Conservation (phyloP, 108 stramenopile species). For the Nitzschia sp. region DNA sequence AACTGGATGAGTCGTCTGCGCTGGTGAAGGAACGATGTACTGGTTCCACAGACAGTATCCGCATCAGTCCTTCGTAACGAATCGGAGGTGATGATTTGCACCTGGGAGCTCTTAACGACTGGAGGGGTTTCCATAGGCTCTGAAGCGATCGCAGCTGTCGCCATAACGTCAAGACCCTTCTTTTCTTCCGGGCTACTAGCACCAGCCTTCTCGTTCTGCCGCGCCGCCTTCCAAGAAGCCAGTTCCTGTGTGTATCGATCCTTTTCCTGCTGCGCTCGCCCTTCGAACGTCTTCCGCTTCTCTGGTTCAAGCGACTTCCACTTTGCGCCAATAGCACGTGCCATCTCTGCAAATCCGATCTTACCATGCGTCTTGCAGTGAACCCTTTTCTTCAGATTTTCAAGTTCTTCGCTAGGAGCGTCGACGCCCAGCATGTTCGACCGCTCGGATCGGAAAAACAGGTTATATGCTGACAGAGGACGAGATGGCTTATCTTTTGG, state of each 20-base stretch:
- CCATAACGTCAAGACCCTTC: conserved; percentile 5
- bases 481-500: conserved; percentile 38
- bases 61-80: too few relatives aligned
- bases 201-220: conserved; percentile 8
- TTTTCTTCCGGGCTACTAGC: background rate
- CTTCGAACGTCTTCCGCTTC: conserved; percentile 22
- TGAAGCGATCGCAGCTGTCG: conserved; percentile 6
- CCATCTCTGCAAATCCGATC: conserved; percentile 77
- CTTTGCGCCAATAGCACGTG: conserved; percentile 56
- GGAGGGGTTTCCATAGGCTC: background rate
- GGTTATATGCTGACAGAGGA: conserved; percentile 40
- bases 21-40: background rate
- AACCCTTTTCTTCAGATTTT: conserved; percentile 39
- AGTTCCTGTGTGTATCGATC: conserved; percentile 36
- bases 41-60: background rate
- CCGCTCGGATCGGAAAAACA: conserved; percentile 35
- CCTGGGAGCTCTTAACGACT: background rate
- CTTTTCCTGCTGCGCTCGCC: conserved; percentile 23
- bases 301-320: conserved; percentile 50
- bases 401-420: conserved; percentile 18
- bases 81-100: too few relatives aligned
- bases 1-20: background rate
- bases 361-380: conserved; percentile 81
- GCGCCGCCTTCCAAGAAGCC: conserved; percentile 33
- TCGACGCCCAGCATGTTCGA: conserved; percentile 34